phyloP scores from a whole-genome alignment of 768 basidiomycete species.

The Podaxis sp. region DNA sequence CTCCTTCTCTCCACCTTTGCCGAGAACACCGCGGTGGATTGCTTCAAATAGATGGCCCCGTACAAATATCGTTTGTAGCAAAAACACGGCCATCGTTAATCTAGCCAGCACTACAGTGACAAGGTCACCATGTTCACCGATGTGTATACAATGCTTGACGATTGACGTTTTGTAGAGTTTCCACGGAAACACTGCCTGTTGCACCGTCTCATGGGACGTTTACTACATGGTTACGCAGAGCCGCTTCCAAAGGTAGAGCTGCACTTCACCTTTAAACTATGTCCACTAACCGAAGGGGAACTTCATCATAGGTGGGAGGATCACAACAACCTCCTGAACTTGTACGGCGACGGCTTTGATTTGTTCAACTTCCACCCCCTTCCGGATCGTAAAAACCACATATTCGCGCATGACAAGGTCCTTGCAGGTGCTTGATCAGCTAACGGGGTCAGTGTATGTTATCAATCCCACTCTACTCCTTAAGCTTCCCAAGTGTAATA shows the following conservation, averaged over 20 bases:
- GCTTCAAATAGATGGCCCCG: slow-evolving; percentile 23
- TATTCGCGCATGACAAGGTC: slow-evolving; percentile 34
- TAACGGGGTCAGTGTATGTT: no score
- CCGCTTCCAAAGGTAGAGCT: neutral
- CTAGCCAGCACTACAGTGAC: slow-evolving; percentile 31
- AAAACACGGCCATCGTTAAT: slow-evolving; percentile 20
- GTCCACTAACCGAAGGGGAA: slow-evolving; percentile 21
- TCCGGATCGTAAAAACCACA: slow-evolving; percentile 12
- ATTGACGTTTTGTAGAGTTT: slow-evolving; percentile 24
- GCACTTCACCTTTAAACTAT: neutral
- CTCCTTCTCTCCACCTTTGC: slow-evolving; percentile 32
- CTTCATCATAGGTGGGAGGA: neutral
- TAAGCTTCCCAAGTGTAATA: neutral
- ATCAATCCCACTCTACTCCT: neutral
- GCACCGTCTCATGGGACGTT: slow-evolving; percentile 32
- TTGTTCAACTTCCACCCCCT: slow-evolving; percentile 35
- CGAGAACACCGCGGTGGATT: slow-evolving; percentile 23
- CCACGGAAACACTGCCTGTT: slow-evolving; percentile 39
- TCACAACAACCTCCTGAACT: slow-evolving; percentile 19
- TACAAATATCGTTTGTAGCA: neutral
- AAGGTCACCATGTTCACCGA: slow-evolving; percentile 16
- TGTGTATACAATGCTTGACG: neutral
- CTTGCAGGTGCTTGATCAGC: no score
- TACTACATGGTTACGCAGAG: slow-evolving; percentile 29
- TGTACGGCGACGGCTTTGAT: slow-evolving; percentile 30